phyloP scores from a whole-genome alignment of 1,139 yeast genomes.

The Debaryomyces sp. region DNA sequence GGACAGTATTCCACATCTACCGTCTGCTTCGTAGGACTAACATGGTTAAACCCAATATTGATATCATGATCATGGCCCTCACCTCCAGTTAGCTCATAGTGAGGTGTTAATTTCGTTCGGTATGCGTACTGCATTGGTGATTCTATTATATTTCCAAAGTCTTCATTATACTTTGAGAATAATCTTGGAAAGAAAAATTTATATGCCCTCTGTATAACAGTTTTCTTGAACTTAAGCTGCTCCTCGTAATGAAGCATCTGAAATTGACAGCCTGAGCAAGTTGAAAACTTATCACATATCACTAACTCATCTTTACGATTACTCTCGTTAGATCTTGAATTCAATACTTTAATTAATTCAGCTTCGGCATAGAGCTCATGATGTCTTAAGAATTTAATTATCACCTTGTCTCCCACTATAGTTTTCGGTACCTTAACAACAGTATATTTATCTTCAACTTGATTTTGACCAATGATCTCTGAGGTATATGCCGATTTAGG shows the following conservation, averaged over 20 bases:
- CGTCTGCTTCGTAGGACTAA: constrained; percentile 22
- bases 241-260: constrained; percentile 47
- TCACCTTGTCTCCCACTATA: constrained; percentile 40
- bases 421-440: constrained; percentile 43
- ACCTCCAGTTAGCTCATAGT: constrained; percentile 21
- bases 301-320: constrained; percentile 31
- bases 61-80: constrained; percentile 8
- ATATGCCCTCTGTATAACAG: constrained; percentile 37
- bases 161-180: constrained; percentile 9
- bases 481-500: constrained; percentile 27
- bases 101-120: constrained; percentile 44
- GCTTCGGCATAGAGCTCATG: constrained; percentile 35
- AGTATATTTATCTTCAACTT: constrained; percentile 22
- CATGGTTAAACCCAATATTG: constrained; percentile 38
- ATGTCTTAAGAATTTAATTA: constrained; percentile 32
- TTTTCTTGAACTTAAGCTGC: constrained; percentile 37
- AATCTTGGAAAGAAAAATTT: constrained; percentile 36
- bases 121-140: constrained; percentile 42
- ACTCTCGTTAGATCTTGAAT: constrained; percentile 14
- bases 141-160: constrained; percentile 37
- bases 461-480: constrained; percentile 12
- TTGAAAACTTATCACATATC: constrained; percentile 73
- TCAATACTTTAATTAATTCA: constrained; percentile 22
- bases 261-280: constrained; percentile 57
- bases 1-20: constrained; percentile 36